These are phyloP conservation scores for Boletales sp. DNA, from an alignment of 768 basidiomycete species.

Conservation along the genomic window DNA sequence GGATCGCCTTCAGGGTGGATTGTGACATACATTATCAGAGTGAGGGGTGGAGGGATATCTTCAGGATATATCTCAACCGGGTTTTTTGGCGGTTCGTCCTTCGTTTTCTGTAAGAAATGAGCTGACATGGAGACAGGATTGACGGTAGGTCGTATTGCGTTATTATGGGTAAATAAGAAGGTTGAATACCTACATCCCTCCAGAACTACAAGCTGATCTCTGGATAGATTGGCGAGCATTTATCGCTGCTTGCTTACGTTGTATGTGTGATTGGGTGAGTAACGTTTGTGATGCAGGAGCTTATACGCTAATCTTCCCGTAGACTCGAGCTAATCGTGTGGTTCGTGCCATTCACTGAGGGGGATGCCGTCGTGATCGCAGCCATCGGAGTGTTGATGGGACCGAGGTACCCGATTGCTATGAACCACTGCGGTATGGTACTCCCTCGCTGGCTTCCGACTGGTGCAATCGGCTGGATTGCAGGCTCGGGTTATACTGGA, in stretches of 20 bases:
- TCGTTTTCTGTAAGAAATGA: not conserved
- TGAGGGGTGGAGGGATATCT: conserved; percentile 41
- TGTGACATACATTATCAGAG: conserved; percentile 51
- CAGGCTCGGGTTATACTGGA: conserved; percentile 49
- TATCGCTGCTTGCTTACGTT: conserved; percentile 27
- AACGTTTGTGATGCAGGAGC: not conserved
- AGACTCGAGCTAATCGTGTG: conserved; percentile 67
- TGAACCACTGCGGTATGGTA: conserved; percentile 33
- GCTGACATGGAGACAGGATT: conserved; percentile 14
- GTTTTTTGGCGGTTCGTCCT: conserved; percentile 28
- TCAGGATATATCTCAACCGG: conserved; percentile 47
- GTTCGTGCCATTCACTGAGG: conserved; percentile 64
- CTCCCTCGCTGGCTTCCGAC: conserved; percentile 36
- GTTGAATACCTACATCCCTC: not conserved
- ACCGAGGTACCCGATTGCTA: conserved; percentile 64
- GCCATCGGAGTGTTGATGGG: conserved; percentile 68
- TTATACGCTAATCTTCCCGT: not conserved
- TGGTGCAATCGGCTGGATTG: conserved; percentile 47
- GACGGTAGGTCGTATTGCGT: conserved; percentile 27
- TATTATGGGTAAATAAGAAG: conserved; percentile 29
- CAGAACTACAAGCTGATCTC: not conserved
- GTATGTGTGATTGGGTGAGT: conserved; percentile 28
- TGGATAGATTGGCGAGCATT: conserved; percentile 30
- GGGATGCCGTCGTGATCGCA: conserved; percentile 59
- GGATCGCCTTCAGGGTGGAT: conserved; percentile 54